Evolutionary conservation across 805 yeast genomes (phyloP).

Genomic region (Brettanomyces custersianus): DNA sequence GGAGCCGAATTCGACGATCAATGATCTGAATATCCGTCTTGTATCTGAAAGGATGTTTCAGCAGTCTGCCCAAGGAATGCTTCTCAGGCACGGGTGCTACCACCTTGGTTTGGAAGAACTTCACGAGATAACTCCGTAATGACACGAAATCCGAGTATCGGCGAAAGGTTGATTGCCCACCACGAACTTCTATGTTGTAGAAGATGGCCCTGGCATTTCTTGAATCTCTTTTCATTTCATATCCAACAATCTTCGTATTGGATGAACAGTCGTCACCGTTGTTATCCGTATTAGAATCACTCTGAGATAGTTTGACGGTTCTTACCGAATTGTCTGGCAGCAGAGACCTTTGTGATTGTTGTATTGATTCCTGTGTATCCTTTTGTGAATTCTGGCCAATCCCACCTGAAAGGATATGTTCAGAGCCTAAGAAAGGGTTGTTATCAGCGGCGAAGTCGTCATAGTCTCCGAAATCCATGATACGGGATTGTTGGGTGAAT

Average conservation of each 20-base stretch:
- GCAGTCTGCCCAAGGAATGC: constrained; percentile 39
- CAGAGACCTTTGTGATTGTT: no score
- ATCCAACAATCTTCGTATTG: constrained; percentile 8
- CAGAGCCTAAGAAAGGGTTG: constrained; percentile 28
- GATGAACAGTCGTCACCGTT: not conserved
- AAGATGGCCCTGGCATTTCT: constrained; percentile 23
- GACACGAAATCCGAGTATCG: constrained; percentile 90
- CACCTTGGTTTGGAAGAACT: constrained; percentile 75
- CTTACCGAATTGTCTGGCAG: not conserved
- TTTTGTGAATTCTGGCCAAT: constrained; percentile 5
- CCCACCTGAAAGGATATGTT: constrained; percentile 22
- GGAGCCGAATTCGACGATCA: constrained; percentile 39
- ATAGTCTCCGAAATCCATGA: constrained; percentile 21
- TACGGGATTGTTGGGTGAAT: no score
- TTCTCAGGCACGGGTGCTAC: constrained; percentile 95
- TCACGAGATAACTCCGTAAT: constrained; percentile 57
- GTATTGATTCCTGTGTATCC: no score
- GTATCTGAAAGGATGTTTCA: constrained; percentile 24
- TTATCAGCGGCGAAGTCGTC: constrained; percentile 26
- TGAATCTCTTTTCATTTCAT: constrained; percentile 18
- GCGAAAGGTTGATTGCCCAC: constrained; percentile 25
- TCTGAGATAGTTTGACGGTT: not conserved
- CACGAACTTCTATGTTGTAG: constrained; percentile 15
- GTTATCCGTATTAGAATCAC: not conserved
- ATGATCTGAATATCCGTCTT: constrained; percentile 26